phyloP scores from a whole-genome alignment of 2,329 filamentous ascomycete genomes.

The Diaporthe aspalathi region DNA sequence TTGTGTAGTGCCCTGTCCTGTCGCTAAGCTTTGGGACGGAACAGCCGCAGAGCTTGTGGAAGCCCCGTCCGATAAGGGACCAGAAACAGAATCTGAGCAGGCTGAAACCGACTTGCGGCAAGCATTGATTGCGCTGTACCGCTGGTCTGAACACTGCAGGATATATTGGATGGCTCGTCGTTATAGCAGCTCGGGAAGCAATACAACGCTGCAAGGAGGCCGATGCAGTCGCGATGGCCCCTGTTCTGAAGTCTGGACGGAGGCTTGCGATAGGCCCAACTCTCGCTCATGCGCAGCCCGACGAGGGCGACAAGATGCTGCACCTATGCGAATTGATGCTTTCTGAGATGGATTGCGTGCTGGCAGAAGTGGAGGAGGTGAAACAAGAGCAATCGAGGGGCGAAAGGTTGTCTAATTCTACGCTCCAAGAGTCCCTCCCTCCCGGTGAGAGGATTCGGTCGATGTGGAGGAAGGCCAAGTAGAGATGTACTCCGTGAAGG shows the following conservation, averaged over 20 bases:
- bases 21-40: neutral
- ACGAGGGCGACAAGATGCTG: neutral
- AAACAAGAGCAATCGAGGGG: conserved; percentile 1
- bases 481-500: too few species aligned
- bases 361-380: neutral
- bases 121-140: conserved; percentile 22
- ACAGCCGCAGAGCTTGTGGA: conserved; percentile 22
- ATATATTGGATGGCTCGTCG: conserved; percentile 1
- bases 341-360: conserved; percentile 14
- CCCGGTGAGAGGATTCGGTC: neutral
- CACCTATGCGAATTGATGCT: neutral
- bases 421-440: neutral
- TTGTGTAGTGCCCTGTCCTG: conserved; percentile 17
- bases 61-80: conserved; percentile 28
- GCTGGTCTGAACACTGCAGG: neutral
- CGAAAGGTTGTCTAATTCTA: neutral
- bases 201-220: conserved; percentile 19
- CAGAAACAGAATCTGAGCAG: conserved; percentile 29
- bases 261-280: conserved; percentile 13
- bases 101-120: conserved; percentile 39
- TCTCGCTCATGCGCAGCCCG: neutral
- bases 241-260: neutral
- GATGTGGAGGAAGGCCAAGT: neutral
- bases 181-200: conserved; percentile 3
- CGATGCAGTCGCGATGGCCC: neutral